These are phyloP conservation scores for Amesomyces nigricolor DNA, from an alignment of 2,329 filamentous ascomycete species.

Conservation along the genomic window DNA sequence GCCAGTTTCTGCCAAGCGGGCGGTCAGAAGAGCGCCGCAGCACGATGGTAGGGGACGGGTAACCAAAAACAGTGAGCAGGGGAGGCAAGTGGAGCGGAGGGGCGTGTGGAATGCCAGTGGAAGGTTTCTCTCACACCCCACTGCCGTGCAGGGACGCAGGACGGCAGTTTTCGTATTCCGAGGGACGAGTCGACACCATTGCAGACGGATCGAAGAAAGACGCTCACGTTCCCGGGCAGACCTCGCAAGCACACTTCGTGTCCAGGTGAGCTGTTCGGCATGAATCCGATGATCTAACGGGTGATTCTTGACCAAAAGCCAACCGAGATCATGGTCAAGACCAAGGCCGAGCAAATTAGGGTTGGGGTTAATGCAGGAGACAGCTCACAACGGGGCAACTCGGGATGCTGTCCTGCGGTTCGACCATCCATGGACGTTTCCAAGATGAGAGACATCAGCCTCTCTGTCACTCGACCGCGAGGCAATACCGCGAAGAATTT, in stretches of 20 bases:
- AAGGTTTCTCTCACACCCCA: not conserved
- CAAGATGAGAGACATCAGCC: not conserved
- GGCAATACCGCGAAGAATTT: not conserved
- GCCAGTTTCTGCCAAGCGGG: conserved; percentile 19
- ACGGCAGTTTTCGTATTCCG: not conserved
- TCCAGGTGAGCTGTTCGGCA: too few species aligned
- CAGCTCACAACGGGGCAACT: too few species aligned
- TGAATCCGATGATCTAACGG: too few species aligned
- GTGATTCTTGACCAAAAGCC: too few species aligned
- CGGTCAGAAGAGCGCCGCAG: conserved; percentile 13
- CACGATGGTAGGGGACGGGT: not conserved
- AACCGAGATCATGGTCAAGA: too few species aligned
- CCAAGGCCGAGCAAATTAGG: not conserved
- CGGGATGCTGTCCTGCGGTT: too few species aligned
- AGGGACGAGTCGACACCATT: not conserved
- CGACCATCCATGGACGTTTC: conserved; percentile 1
- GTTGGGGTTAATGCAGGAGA: conserved; percentile 1
- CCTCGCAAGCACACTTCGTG: not conserved
- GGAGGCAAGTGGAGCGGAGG: not conserved
- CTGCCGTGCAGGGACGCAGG: not conserved
- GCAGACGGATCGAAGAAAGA: not conserved
- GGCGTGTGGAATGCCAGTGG: conserved; percentile 1
- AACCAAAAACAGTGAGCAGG: conserved; percentile 9
- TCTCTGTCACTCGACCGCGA: not conserved
- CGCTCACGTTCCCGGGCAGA: not conserved